phyloP scores from a whole-genome alignment of 257 asterid species.

The Nicotiana knightiana region DNA sequence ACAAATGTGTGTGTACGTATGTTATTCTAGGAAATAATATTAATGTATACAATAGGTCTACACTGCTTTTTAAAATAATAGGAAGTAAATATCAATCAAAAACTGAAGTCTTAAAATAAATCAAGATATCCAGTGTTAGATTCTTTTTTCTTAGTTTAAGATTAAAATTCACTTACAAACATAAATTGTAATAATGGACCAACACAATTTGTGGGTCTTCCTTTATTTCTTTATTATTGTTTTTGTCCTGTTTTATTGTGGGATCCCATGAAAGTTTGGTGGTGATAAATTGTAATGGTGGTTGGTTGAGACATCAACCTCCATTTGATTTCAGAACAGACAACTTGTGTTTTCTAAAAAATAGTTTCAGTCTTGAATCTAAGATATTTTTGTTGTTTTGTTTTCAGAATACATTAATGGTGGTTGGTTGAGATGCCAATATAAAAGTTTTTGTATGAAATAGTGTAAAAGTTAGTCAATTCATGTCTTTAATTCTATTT shows the following conservation, averaged over 20 bases:
- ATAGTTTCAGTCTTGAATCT: not conserved
- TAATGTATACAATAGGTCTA: not conserved
- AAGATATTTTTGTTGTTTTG: not conserved
- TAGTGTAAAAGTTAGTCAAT: not conserved
- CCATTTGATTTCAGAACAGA: not conserved
- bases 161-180: not conserved
- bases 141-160: too few species aligned
- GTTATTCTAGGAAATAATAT: not conserved
- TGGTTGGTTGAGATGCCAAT: not conserved
- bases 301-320: not conserved
- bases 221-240: not conserved
- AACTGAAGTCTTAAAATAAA: not conserved
- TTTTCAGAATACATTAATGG: not conserved
- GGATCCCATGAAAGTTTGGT: slow-evolving; percentile 4
- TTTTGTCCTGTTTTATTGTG: slow-evolving; percentile 1
- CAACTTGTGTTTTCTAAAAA: not conserved
- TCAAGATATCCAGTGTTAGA: not conserved
- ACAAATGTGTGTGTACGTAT: not conserved
- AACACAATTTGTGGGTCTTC: not conserved
- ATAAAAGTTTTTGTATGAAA: not conserved
- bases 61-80: not conserved
- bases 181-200: not conserved
- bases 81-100: not conserved
- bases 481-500: not conserved
- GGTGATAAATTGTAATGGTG: not conserved